phyloP scores from a whole-genome alignment of 192 early-diverging fungal genomes.

The Linnemannia schmuckeri region DNA sequence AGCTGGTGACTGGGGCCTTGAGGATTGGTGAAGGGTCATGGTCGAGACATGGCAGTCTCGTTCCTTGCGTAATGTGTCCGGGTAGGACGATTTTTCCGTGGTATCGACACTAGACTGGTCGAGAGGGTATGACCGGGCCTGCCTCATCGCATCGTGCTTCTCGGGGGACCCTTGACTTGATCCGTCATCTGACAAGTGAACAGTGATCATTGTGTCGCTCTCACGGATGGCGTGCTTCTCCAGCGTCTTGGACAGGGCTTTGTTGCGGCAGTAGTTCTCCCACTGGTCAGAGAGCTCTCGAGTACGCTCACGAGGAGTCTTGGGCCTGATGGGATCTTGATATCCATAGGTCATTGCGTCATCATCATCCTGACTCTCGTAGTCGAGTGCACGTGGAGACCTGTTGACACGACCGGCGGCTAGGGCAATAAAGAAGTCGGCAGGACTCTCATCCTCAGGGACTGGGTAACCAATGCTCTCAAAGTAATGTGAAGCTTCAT shows the following conservation, averaged over 20 bases:
- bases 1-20: constrained; percentile 32
- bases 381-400: neutral
- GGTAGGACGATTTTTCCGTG: neutral
- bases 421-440: constrained; percentile 77
- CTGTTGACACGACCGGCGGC: constrained; percentile 62
- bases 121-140: neutral
- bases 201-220: constrained; percentile 47
- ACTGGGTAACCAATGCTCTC: constrained; percentile 59
- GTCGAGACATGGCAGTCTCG: constrained; percentile 37
- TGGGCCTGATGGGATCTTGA: constrained; percentile 13
- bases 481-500: constrained; percentile 65
- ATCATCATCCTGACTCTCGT: constrained; percentile 8
- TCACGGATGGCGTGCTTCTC: constrained; percentile 44
- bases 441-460: constrained; percentile 53
- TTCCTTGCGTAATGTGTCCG: neutral
- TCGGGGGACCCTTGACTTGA: constrained; percentile 24
- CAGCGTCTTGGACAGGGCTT: constrained; percentile 11
- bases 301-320: constrained; percentile 28
- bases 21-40: constrained; percentile 45
- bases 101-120: neutral
- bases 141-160: constrained; percentile 1
- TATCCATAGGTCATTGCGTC: neutral
- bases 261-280: constrained; percentile 42
- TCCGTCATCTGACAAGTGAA: constrained; percentile 32
- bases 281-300: constrained; percentile 64